Percentiles rank a stretch among this genome's conserved stretches.
These are phyloP conservation scores for Termitomyces sp. DNA, from an alignment of 768 basidiomycete genomes.

Conservation along the genomic window DNA sequence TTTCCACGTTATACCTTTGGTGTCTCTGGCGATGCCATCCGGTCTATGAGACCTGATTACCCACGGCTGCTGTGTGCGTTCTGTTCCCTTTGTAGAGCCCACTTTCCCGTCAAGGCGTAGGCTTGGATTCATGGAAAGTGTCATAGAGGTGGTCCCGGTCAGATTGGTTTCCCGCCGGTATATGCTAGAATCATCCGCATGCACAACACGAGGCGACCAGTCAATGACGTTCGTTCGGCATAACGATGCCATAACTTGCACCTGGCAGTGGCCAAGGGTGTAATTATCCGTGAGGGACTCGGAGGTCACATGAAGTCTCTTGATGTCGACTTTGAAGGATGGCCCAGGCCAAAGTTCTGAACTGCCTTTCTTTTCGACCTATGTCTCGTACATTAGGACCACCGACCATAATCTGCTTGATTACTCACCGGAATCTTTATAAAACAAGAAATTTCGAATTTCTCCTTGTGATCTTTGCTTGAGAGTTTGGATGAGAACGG, in stretches of 20 bases:
- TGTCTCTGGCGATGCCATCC: background rate
- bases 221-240: background rate
- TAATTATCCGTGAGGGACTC: background rate
- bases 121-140: background rate
- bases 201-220: background rate
- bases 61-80: background rate
- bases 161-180: background rate
- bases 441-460: background rate
- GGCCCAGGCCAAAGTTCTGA: background rate
- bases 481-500: background rate
- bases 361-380: background rate
- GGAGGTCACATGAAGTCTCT: background rate
- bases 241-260: background rate
- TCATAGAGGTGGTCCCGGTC: background rate
- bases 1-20: background rate
- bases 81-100: background rate
- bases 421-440: background rate
- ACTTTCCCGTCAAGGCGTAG: background rate
- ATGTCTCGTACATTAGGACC: too few relatives aligned
- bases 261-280: background rate
- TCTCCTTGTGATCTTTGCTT: background rate
- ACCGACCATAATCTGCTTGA: background rate
- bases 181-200: conserved; percentile 1
- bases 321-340: background rate
- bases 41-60: background rate